Conservation (phyloP, 352 stramenopile species). For the Globisporangium cystogenes region DNA sequence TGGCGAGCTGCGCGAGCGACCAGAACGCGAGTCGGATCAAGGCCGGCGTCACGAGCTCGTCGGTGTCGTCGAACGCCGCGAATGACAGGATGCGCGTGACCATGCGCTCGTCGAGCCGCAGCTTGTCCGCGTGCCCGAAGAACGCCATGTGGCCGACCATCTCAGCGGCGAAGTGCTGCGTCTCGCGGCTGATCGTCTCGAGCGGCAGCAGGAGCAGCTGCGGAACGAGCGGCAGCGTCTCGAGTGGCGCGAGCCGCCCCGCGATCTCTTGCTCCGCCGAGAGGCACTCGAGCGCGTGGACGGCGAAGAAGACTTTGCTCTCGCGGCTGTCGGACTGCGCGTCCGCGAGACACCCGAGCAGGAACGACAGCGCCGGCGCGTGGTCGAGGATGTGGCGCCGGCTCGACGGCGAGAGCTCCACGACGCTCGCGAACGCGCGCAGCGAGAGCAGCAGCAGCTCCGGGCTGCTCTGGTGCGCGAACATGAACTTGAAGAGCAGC, state of each 20-base stretch:
- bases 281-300: slow-evolving; percentile 46
- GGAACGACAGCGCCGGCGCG: slow-evolving; percentile 24
- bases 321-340: slow-evolving; percentile 9
- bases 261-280: slow-evolving; percentile 50
- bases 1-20: slow-evolving; percentile 37
- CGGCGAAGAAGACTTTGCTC: slow-evolving; percentile 33
- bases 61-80: slow-evolving; percentile 20
- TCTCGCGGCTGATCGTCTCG: slow-evolving; percentile 18
- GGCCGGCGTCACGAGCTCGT: slow-evolving; percentile 26
- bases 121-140: slow-evolving; percentile 33
- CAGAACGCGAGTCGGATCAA: slow-evolving; percentile 32
- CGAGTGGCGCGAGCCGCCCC: slow-evolving; percentile 18
- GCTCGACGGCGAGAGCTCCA: slow-evolving; percentile 41
- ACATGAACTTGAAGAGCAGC: slow-evolving; percentile 50
- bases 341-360: slow-evolving; percentile 40
- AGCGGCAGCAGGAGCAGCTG: slow-evolving; percentile 25
- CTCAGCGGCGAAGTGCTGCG: slow-evolving; percentile 58
- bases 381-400: slow-evolving; percentile 31
- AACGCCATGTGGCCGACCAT: slow-evolving; percentile 62
- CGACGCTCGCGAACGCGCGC: slow-evolving; percentile 41
- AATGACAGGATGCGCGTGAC: slow-evolving; percentile 40
- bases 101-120: slow-evolving; percentile 23
- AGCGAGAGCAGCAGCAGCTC: slow-evolving; percentile 35
- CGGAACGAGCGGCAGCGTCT: slow-evolving; percentile 24
- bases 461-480: slow-evolving; percentile 23